Base-by-base conservation (phyloP, 1,284 basidiomycete genomes). In the Marasmius oreades region DNA sequence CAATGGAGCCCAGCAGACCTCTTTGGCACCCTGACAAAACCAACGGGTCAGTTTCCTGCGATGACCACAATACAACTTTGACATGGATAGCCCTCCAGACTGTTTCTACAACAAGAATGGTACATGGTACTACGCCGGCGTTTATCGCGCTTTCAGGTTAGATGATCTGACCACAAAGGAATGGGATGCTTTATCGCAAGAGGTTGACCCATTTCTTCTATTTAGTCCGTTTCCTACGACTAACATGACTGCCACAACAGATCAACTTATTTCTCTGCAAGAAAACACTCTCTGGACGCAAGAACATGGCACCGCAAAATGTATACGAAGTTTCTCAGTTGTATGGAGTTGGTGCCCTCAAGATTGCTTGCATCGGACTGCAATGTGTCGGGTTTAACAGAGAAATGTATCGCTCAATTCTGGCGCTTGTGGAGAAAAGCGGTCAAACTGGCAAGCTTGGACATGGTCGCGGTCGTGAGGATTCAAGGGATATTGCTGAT, bases 51-150 rank as follows among this genome's bases (percentile, higher is more conserved):
- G 18, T n/a, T 11, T 45, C 46, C 43, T 33, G 47, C 20, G 28
- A 14, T 42, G n/a, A n/a, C 20, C 23, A 31, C 12, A 14, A 28
- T 6, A 3, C 20, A 6, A 22, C 46, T 23, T 39, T 33, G n/a
- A 22, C 31, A 33, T 26, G 18, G 39, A 39, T 42, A 47, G 56
- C 59, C 11, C 12, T 52, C n/a, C 59, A 90, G 88, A 90, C 64
- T 90, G 86, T 61, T 90, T 90, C 67, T 90, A 83, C 62, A 85
- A 84, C 67, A 88, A 83, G 65, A 85, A 88, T 55, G 85, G 85
- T 12, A 80, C 81, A 59, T 90, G 86, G 86, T 90, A 90, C 66
- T 90, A 90, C 58, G 88, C 88, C 14, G 88, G 88, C n/a, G 76
- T 81, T 7, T 91, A 91, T 69, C 80, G 77, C 53, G 79, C 79